A percentile compares a stretch with the other conserved stretches of the same genome.
Conservation (phyloP, 2,329 filamentous ascomycete species). For the Pseudocercospora cruenta region DNA sequence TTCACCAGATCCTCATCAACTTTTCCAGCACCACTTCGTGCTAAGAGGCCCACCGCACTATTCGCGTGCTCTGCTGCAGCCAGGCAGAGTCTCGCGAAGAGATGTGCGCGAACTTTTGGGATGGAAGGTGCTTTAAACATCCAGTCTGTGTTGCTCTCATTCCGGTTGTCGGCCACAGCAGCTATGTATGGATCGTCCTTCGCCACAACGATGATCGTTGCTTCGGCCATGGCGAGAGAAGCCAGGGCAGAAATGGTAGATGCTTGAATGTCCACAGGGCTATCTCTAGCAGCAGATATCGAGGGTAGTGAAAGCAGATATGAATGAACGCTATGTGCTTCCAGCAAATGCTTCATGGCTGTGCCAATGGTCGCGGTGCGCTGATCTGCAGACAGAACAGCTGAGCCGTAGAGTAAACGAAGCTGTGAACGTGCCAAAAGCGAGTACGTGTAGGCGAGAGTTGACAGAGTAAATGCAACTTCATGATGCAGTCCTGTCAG, state of each 20-base stretch:
- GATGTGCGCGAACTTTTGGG: constrained; percentile 82
- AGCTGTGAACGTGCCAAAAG: constrained; percentile 73
- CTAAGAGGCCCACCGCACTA: constrained; percentile 63
- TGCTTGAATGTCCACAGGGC: constrained; percentile 47
- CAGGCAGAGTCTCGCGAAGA: constrained; percentile 86
- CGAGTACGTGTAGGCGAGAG: constrained; percentile 74
- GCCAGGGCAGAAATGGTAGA: constrained; percentile 51
- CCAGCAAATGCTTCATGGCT: constrained; percentile 76
- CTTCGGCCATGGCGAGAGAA: constrained; percentile 78
- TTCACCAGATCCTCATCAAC: constrained; percentile 68
- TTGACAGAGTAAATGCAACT: constrained; percentile 75
- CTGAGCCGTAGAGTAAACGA: constrained; percentile 71
- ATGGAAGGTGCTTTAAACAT: constrained; percentile 92
- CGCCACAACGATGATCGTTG: constrained; percentile 83
- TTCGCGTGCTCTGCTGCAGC: constrained; percentile 86
- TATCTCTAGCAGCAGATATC: constrained; percentile 54
- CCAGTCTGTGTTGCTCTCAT: constrained; percentile 87
- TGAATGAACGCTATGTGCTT: constrained; percentile 76
- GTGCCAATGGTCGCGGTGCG: constrained; percentile 70
- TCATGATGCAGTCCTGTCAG: constrained; percentile 80
- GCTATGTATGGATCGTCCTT: constrained; percentile 95
- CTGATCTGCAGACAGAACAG: constrained; percentile 65
- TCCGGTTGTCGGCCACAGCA: constrained; percentile 77
- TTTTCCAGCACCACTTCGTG: constrained; percentile 49
- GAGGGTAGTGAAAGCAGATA: constrained; percentile 59